These are phyloP conservation scores for Pyrenochaeta sp. DNA, from an alignment of 2,329 filamentous ascomycete genomes.

Conservation along the genomic window DNA sequence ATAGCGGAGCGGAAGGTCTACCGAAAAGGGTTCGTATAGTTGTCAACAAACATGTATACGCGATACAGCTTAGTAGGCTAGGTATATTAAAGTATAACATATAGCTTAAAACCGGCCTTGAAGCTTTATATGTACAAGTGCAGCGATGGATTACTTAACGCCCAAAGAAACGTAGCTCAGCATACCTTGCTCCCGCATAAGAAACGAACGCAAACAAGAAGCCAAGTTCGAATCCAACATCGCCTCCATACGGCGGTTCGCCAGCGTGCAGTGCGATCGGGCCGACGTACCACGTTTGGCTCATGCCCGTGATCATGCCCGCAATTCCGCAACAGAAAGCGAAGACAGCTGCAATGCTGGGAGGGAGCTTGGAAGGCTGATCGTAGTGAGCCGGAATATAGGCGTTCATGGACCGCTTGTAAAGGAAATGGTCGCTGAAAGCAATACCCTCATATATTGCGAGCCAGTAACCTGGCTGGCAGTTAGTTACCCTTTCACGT, in stretches of 20 bases:
- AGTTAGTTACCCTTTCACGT: slow-evolving; percentile 13
- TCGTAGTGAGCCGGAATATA: slow-evolving; percentile 70
- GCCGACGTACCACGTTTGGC: slow-evolving; percentile 72
- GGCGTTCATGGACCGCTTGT: slow-evolving; percentile 56
- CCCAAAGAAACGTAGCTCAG: not conserved
- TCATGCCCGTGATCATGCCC: slow-evolving; percentile 75
- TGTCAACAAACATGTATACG: not conserved
- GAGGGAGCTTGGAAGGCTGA: slow-evolving; percentile 65
- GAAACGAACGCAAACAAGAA: slow-evolving; percentile 62
- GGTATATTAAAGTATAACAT: no score
- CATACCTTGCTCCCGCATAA: not conserved
- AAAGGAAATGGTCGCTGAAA: slow-evolving; percentile 73
- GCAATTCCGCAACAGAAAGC: slow-evolving; percentile 71
- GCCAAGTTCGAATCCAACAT: slow-evolving; percentile 71
- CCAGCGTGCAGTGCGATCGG: slow-evolving; percentile 70
- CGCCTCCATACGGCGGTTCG: slow-evolving; percentile 67
- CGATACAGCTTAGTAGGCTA: no score
- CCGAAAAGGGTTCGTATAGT: not conserved
- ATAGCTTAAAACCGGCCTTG: no score
- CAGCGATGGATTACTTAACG: no score
- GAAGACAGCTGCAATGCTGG: slow-evolving; percentile 68
- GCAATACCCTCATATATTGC: slow-evolving; percentile 75
- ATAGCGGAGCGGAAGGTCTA: not conserved
- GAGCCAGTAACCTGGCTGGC: slow-evolving; percentile 70
- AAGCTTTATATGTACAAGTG: not conserved